Evolutionary conservation across 2,329 filamentous ascomycete genomes (phyloP).

Genomic region (Elsinoe batatas): DNA sequence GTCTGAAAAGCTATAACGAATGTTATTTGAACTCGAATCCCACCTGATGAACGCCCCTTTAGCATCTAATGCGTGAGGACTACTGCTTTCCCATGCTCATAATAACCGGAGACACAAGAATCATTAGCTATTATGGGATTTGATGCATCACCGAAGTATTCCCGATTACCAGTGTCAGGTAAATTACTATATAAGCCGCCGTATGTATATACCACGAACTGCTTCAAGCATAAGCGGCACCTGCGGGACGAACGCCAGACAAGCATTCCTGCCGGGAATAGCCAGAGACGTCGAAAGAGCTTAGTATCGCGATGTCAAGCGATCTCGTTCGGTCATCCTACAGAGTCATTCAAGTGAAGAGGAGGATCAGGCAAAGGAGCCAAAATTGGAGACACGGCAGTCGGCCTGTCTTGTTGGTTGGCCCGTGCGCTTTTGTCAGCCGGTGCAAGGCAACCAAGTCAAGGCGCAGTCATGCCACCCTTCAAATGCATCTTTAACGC

Average conservation of each 20-base stretch:
- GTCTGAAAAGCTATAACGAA: too few relatives aligned
- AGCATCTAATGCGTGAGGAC: neutral
- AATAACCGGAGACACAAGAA: too few relatives aligned
- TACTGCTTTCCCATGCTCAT: too few relatives aligned
- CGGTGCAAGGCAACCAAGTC: constrained; percentile 1
- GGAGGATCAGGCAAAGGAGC: neutral
- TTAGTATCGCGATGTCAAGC: neutral
- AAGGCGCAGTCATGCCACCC: constrained; percentile 2
- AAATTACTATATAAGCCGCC: neutral
- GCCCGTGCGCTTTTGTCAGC: constrained; percentile 1
- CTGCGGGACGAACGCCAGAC: neutral
- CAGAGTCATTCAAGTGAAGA: neutral
- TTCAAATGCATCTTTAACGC: neutral
- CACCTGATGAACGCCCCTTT: too few relatives aligned
- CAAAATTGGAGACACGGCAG: neutral
- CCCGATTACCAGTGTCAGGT: neutral
- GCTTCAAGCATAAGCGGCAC: neutral
- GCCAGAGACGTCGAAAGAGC: neutral
- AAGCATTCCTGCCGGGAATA: neutral
- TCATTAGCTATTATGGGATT: too few relatives aligned
- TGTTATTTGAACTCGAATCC: neutral
- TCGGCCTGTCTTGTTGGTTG: constrained; percentile 3
- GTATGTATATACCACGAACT: neutral
- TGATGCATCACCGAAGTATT: too few relatives aligned
- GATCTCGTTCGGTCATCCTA: neutral